Conservation (phyloP, 208 protist genomes). For the Trypanosoma rangeli region DNA sequence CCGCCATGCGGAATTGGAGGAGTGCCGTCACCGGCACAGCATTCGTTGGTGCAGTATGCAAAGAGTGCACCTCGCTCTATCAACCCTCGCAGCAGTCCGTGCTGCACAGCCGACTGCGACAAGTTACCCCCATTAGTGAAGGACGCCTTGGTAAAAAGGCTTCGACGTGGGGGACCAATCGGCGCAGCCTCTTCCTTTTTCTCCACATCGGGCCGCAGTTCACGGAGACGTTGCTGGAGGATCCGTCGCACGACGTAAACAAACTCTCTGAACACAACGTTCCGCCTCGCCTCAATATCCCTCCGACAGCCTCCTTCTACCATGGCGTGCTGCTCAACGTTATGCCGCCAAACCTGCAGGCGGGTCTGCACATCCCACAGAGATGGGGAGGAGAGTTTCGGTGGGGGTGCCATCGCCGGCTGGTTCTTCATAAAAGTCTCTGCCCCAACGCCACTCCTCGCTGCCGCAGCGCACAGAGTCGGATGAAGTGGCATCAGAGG, state of each 20-base stretch:
- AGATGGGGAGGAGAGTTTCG: not conserved
- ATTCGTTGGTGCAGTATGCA: slow-evolving; percentile 9
- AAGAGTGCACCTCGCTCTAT: slow-evolving; percentile 51
- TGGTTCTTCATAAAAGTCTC: slow-evolving; percentile 7
- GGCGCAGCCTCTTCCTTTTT: not conserved
- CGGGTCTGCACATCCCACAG: slow-evolving; percentile 14
- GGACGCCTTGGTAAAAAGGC: not conserved
- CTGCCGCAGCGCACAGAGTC: slow-evolving; percentile 11
- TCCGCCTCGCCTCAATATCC: slow-evolving; percentile 16
- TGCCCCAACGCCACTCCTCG: not conserved
- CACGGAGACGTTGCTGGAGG: not conserved
- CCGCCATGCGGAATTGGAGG: not conserved
- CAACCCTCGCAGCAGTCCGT: slow-evolving; percentile 53
- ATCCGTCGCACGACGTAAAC: slow-evolving; percentile 14
- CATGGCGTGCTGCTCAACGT: slow-evolving; percentile 25
- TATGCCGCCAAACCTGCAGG: slow-evolving; percentile 25
- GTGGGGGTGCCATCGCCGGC: not conserved
- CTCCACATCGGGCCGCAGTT: not conserved
- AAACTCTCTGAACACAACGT: slow-evolving; percentile 21
- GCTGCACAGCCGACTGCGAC: slow-evolving; percentile 30
- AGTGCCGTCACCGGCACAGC: not conserved
- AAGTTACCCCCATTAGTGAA: not conserved
- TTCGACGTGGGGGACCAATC: not conserved
- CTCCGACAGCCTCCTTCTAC: slow-evolving; percentile 19
- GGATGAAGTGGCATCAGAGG: slow-evolving; percentile 22